Percentiles rank a stretch among this genome's conserved stretches.
phyloP scores from a whole-genome alignment of 768 basidiomycete genomes.

The Boletus tylopilopsis region DNA sequence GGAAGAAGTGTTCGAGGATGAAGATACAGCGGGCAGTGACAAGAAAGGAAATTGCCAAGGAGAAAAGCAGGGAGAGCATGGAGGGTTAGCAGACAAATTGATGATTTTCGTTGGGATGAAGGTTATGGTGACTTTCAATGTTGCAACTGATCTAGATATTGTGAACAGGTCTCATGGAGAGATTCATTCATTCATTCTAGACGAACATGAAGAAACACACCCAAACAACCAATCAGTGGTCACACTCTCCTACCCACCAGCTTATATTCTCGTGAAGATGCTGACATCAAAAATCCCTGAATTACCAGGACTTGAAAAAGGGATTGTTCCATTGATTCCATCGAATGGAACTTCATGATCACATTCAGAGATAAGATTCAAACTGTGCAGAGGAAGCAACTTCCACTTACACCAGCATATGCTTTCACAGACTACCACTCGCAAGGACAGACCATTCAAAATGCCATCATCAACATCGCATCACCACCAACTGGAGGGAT shows the following conservation, averaged over 20 bases:
- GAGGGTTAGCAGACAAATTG: too few species aligned
- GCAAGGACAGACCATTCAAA: background rate
- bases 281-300: background rate
- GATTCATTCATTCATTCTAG: background rate
- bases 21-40: too few species aligned
- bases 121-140: too few species aligned
- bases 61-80: too few species aligned
- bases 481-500: background rate
- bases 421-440: background rate
- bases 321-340: background rate
- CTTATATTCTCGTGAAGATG: background rate
- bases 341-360: too few species aligned
- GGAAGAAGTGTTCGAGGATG: too few species aligned
- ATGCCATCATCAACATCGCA: background rate
- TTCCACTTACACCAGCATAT: background rate
- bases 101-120: too few species aligned
- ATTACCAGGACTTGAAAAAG: background rate
- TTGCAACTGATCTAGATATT: background rate
- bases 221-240: background rate
- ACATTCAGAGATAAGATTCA: background rate
- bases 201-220: background rate
- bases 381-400: conserved; percentile 37
- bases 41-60: too few species aligned
- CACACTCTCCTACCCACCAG: background rate
- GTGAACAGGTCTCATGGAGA: background rate